phyloP scores from a whole-genome alignment of 1,284 basidiomycete species.

The Meira miltonrushii region DNA sequence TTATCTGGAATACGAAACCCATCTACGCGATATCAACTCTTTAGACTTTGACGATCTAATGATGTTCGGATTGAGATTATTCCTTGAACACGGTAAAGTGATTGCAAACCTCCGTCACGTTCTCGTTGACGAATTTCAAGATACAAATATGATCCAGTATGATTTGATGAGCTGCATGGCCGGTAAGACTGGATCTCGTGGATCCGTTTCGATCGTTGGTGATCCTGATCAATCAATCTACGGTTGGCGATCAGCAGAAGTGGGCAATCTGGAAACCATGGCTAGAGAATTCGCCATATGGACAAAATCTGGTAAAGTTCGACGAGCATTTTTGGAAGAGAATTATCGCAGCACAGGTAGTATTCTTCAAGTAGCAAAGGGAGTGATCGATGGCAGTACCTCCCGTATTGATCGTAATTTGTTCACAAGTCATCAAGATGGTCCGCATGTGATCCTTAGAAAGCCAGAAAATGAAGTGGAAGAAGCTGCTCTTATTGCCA shows the following conservation, averaged over 20 bases:
- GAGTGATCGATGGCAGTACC: slow-evolving; percentile 74
- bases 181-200: slow-evolving; percentile 21
- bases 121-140: slow-evolving; percentile 86
- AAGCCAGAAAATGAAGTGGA: slow-evolving; percentile 22
- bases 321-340: slow-evolving; percentile 73
- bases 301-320: slow-evolving; percentile 13
- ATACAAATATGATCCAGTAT: slow-evolving; percentile 82
- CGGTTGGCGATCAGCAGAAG: slow-evolving; percentile 74
- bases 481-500: slow-evolving; percentile 59
- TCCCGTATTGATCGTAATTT: slow-evolving; percentile 68
- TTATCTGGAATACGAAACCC: slow-evolving; percentile 67
- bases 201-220: slow-evolving; percentile 70
- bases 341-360: slow-evolving; percentile 80
- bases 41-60: slow-evolving; percentile 88
- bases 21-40: slow-evolving; percentile 64
- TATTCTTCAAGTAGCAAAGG: slow-evolving; percentile 70
- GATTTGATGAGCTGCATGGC: slow-evolving; percentile 72
- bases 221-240: slow-evolving; percentile 60
- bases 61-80: slow-evolving; percentile 64
- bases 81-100: slow-evolving; percentile 60
- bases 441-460: slow-evolving; percentile 57
- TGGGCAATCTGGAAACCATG: slow-evolving; percentile 46
- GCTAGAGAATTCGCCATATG: slow-evolving; percentile 24
- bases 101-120: slow-evolving; percentile 64
- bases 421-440: slow-evolving; percentile 65